These are phyloP conservation scores for Coemansia erecta DNA, from an alignment of 192 early-diverging fungal genomes.

Conservation along the genomic window DNA sequence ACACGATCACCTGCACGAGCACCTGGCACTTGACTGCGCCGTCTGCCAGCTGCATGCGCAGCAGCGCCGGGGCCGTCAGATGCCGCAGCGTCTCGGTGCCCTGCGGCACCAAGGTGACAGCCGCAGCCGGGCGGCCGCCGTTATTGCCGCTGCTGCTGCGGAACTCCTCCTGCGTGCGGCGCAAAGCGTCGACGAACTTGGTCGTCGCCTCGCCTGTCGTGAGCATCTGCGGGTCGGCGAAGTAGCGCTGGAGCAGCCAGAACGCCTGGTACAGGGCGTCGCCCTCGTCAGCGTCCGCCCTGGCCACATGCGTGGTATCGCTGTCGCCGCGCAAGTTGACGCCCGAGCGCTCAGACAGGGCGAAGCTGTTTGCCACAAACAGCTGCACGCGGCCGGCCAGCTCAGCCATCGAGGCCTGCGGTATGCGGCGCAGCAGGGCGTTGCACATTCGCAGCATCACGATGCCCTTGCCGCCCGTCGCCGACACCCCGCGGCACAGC, in stretches of 20 bases:
- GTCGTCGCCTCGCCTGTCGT: background rate
- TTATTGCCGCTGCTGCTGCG: conserved; percentile 15
- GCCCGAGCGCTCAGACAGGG: conserved; percentile 84
- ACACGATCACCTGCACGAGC: conserved; percentile 83
- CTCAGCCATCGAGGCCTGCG: conserved; percentile 75
- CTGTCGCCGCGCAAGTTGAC: conserved; percentile 84
- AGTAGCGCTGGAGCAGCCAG: conserved; percentile 77
- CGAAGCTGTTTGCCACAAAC: conserved; percentile 80
- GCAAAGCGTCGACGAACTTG: conserved; percentile 22
- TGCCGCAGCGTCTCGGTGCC: conserved; percentile 24
- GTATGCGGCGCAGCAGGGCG: conserved; percentile 83
- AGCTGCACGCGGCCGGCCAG: conserved; percentile 87
- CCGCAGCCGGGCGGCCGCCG: background rate
- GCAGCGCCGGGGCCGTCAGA: conserved; percentile 38
- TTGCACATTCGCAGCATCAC: conserved; percentile 84
- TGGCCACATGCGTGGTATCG: conserved; percentile 1
- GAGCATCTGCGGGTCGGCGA: conserved; percentile 65
- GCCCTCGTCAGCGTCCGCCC: conserved; percentile 7
- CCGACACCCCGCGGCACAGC: conserved; percentile 61
- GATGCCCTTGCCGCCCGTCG: conserved; percentile 79
- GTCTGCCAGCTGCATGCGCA: conserved; percentile 67
- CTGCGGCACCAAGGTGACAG: conserved; percentile 18
- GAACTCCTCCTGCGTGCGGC: conserved; percentile 39
- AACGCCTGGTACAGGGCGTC: conserved; percentile 66
- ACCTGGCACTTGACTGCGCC: conserved; percentile 81